These are phyloP conservation scores for Backusella macrospora DNA, from an alignment of 192 early-diverging fungal genomes.

Conservation along the genomic window DNA sequence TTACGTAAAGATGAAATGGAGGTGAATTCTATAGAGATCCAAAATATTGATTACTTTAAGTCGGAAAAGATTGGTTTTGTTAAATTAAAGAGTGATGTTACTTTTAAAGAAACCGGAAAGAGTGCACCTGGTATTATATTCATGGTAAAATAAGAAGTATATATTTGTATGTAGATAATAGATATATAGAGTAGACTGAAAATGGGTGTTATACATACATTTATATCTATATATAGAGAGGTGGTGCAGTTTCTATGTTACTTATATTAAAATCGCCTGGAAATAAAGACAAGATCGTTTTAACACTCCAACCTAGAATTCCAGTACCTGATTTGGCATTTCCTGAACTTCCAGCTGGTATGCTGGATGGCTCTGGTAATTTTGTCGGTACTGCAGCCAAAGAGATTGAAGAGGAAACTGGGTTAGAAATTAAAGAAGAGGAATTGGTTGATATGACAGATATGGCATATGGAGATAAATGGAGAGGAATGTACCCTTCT, in stretches of 20 bases:
- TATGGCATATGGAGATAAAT: slow-evolving; percentile 48
- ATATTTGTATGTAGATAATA: no score
- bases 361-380: slow-evolving; percentile 75
- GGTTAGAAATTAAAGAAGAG: slow-evolving; percentile 53
- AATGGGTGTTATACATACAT: not conserved
- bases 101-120: slow-evolving; percentile 49
- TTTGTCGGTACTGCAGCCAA: slow-evolving; percentile 78
- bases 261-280: slow-evolving; percentile 59
- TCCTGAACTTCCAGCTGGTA: slow-evolving; percentile 83
- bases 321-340: slow-evolving; percentile 63
- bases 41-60: slow-evolving; percentile 75
- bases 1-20: slow-evolving; percentile 36
- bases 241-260: slow-evolving; percentile 73
- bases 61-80: slow-evolving; percentile 71
- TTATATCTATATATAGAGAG: slow-evolving; percentile 49
- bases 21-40: slow-evolving; percentile 60
- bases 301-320: slow-evolving; percentile 77
- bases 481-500: slow-evolving; percentile 68
- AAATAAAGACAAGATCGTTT: slow-evolving; percentile 57
- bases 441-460: slow-evolving; percentile 72
- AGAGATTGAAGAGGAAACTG: slow-evolving; percentile 85
- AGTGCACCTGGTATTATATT: slow-evolving; percentile 77
- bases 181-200: not conserved
- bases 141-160: slow-evolving; percentile 49
- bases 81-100: slow-evolving; percentile 66